Percentiles rank a stretch among this genome's conserved stretches.
Conservation (phyloP, 2,329 filamentous ascomycete genomes). For the Curvularia verruculosa region DNA sequence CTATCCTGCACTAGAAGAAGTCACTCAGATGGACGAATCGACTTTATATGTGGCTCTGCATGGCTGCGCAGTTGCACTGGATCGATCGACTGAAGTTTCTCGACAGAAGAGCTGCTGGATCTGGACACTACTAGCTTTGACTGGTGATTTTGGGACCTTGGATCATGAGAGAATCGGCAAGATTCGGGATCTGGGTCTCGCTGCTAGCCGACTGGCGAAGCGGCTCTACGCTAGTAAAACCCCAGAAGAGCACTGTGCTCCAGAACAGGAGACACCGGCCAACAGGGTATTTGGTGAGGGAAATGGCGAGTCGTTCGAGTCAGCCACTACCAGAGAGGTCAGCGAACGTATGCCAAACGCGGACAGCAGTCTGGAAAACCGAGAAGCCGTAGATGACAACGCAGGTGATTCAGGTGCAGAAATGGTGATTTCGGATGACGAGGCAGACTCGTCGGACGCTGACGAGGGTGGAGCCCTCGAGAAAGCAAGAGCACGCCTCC, state of each 20-base stretch:
- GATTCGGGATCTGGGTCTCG: constrained; percentile 79
- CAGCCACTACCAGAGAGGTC: neutral
- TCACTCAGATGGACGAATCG: constrained; percentile 65
- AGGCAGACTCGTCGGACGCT: constrained; percentile 16
- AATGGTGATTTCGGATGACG: constrained; percentile 33
- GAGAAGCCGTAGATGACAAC: constrained; percentile 5
- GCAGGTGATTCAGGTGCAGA: constrained; percentile 21
- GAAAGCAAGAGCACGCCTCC: constrained; percentile 56
- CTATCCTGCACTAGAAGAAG: constrained; percentile 56
- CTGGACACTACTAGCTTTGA: constrained; percentile 79
- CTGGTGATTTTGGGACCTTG: constrained; percentile 76
- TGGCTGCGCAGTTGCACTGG: constrained; percentile 66
- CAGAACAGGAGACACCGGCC: neutral
- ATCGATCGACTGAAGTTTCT: constrained; percentile 64
- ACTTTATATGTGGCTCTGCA: constrained; percentile 70
- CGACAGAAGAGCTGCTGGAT: constrained; percentile 79
- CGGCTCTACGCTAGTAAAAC: constrained; percentile 18
- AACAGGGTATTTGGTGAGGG: neutral
- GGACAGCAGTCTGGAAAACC: neutral
- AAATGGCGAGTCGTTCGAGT: neutral
- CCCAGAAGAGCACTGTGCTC: neutral
- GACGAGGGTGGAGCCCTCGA: constrained; percentile 51
- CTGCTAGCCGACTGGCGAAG: constrained; percentile 67
- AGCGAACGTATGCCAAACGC: neutral
- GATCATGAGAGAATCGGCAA: constrained; percentile 76